Base-by-base conservation (phyloP, 192 early-diverging fungal genomes). In the Podila horticola region DNA sequence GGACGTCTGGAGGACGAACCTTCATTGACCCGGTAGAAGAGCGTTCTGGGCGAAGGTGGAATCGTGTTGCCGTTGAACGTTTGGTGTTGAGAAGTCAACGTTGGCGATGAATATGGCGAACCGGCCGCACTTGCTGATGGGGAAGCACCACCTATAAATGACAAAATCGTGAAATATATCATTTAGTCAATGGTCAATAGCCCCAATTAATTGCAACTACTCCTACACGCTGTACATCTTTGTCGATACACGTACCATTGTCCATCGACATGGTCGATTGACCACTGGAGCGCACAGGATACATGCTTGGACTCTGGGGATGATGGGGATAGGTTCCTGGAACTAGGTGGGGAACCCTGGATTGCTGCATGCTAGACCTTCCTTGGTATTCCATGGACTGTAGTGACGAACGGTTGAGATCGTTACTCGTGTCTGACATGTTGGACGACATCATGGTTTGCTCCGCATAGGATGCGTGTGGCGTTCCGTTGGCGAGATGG, bases 81-180 rank as follows among this genome's bases (percentile, higher is more conserved):
- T 5, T 52, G 58, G 15, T 51, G 55, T 29, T 81, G 71, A 0
- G 67, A 69, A 1, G 66, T 45, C 55, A 81, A 52, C 2, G 50
- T 57, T 26, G 77, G 77, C 3, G 77, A 81, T 4, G 77, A 49
- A 29, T 30, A 81, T 12, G 77, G 77, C 11, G 77, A 81, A 13
- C 63, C 77, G 1, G 67, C 66, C 11, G 58, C 34, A 60, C 76
- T 79, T 20, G 70, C 63, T 13, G 61, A 34, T 38, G 77, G 66
- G 10, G 76, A 79, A 22, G 52, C 24, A 9, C 13, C 69, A 15
- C 70, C 64, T 72, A 77, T 2, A 24, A 3, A 17, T 31, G 33
- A 41, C 24, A n/a, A 26, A 60, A 29, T 59, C 4, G 49, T 41
- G 10, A 65, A 30, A 51, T 5, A 38, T 58, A 36, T 19, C 0